A percentile compares a stretch with the other conserved stretches of the same genome.
phyloP scores from a whole-genome alignment of 148 eudicot genomes.

The Diospyros kaki region DNA sequence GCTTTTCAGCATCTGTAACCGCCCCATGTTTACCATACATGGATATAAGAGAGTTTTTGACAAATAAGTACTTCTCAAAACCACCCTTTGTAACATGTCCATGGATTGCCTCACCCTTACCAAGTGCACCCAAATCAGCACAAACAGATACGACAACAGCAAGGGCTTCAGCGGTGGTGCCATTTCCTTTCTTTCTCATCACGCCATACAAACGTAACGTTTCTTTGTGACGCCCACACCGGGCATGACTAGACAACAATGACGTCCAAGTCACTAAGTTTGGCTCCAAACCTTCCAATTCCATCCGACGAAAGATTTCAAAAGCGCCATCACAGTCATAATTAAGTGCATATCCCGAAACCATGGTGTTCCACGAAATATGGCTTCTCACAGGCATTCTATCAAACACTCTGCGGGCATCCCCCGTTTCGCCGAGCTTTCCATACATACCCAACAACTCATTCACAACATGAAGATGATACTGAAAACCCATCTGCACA shows the following conservation, averaged over 20 bases:
- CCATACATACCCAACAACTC: slow-evolving; percentile 55
- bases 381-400: slow-evolving; percentile 40
- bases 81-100: slow-evolving; percentile 43
- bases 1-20: slow-evolving; percentile 30
- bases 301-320: slow-evolving; percentile 41
- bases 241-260: slow-evolving; percentile 55
- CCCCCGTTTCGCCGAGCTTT: slow-evolving; percentile 35
- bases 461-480: slow-evolving; percentile 44
- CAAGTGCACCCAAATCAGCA: slow-evolving; percentile 25
- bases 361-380: slow-evolving; percentile 58
- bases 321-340: slow-evolving; percentile 45
- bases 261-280: slow-evolving; percentile 64
- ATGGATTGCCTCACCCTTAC: slow-evolving; percentile 38
- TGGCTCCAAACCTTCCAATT: slow-evolving; percentile 50
- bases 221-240: slow-evolving; percentile 38
- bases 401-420: slow-evolving; percentile 44
- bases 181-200: slow-evolving; percentile 41
- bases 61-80: slow-evolving; percentile 41
- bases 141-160: slow-evolving; percentile 66
- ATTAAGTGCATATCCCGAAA: slow-evolving; percentile 49
- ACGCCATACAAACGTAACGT: slow-evolving; percentile 31
- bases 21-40: slow-evolving; percentile 49
- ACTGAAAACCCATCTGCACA: slow-evolving; percentile 38
- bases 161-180: slow-evolving; percentile 45
- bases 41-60: slow-evolving; percentile 50